Percentiles rank a stretch among this genome's conserved stretches.
Evolutionary conservation across 768 basidiomycete genomes (phyloP).

Genomic region (Termitomyces sp.): DNA sequence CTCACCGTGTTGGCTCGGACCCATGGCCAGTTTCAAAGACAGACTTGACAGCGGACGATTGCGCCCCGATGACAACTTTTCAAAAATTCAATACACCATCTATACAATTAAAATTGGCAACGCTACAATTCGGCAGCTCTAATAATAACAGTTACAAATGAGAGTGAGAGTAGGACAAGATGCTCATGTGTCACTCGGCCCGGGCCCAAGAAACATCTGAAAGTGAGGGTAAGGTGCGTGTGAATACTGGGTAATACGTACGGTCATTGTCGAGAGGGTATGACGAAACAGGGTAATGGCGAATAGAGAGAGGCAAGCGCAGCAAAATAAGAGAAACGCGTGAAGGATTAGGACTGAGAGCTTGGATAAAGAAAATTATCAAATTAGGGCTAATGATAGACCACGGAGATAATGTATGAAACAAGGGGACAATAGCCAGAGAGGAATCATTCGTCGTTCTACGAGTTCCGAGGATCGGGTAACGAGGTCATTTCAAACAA

Average conservation of each 20-base stretch:
- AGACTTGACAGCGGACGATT: not conserved
- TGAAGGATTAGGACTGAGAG: not conserved
- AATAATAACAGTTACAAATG: slow-evolving; percentile 6
- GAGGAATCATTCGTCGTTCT: not conserved
- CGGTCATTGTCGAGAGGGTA: slow-evolving; percentile 6
- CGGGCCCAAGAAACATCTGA: slow-evolving; percentile 3
- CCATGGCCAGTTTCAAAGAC: not conserved
- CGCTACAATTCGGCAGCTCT: slow-evolving; percentile 2
- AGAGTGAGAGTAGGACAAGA: slow-evolving; percentile 7
- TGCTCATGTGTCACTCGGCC: slow-evolving; percentile 3
- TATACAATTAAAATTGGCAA: slow-evolving; percentile 3
- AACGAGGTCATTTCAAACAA: slow-evolving; percentile 39
- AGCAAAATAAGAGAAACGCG: not conserved
- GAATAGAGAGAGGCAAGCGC: not conserved
- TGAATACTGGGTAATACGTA: slow-evolving; percentile 6
- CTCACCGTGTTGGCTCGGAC: not conserved
- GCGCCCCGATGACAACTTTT: not conserved
- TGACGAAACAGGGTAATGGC: slow-evolving; percentile 6
- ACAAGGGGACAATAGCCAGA: slow-evolving; percentile 5
- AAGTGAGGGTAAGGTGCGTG: not conserved
- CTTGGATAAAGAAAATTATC: slow-evolving; percentile 4
- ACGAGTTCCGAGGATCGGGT: slow-evolving; percentile 1
- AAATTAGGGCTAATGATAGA: slow-evolving; percentile 7
- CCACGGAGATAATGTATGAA: slow-evolving; percentile 4
- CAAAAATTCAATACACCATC: not conserved